Evolutionary conservation across 2,329 filamentous ascomycete genomes (phyloP), one percentile per base, ranked within the genome.

Genomic region (Cyphellophora attinorum): DNA sequence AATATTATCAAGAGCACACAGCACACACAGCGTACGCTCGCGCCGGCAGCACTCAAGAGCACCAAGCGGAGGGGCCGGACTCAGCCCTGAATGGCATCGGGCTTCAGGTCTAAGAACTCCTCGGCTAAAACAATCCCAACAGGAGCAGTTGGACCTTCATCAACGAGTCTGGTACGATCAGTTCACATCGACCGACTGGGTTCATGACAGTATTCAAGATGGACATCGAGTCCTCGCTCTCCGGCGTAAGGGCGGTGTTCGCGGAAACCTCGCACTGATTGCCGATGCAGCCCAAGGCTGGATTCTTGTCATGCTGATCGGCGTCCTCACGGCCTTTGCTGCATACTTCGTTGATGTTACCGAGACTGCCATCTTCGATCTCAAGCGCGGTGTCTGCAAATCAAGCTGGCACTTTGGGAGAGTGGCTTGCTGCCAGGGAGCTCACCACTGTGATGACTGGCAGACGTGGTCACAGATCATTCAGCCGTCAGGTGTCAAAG

Each of bases 101-200:
- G 42, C 29, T 19, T 44, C 44, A 2, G 46, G 39, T 8, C 34
- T 49, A 8, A 35, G 46, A 8, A 49, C 46, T 6, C 46, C 46
- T 6, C 47, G 42, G 33, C 19, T 47, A n/a, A 31, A 38, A 5
- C 41, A 45, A 29, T 43, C 45, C 4, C 35, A 61, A 35, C 82
- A 79, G 51, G 63, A 68, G 19, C 79, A 76, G 4, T 60, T 81
- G 6, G 79, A 76, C 48, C 66, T 79, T 33, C 84, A 95, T 52
- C 86, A 96, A 48, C 79, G 91, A 40, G 82, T 93, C 6, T 96
- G 91, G 91, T 96, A 96, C 61, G 91, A 98, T 64, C 91, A 98
- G 60, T 94, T 94, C 53, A 94, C 86, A 5, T 93, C 85, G 5
- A 95, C 85, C 36, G 89, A 98, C 58, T 98, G 91, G 91, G 88